Percentiles rank a stretch among this genome's conserved stretches.
phyloP scores from a whole-genome alignment of 352 stramenopile species.

The Globisporangium cylindrosporum region DNA sequence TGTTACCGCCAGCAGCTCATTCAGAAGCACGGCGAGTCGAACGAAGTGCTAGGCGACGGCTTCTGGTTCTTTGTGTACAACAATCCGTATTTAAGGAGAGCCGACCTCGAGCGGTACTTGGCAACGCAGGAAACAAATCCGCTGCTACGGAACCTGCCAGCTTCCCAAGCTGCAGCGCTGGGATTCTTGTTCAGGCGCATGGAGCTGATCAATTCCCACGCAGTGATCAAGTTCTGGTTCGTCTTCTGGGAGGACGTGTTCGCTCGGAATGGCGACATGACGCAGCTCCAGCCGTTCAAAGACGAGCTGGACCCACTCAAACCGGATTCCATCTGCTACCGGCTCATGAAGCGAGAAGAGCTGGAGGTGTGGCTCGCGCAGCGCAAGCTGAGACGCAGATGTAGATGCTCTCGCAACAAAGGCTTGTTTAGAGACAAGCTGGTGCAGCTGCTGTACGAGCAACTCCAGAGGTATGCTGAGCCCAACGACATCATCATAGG shows the following conservation, averaged over 20 bases:
- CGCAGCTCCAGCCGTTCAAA: slow-evolving; percentile 2
- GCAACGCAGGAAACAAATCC: slow-evolving; percentile 25
- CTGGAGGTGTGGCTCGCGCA: slow-evolving; percentile 9
- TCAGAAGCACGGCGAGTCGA: slow-evolving; percentile 19
- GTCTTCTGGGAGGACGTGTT: slow-evolving; percentile 21
- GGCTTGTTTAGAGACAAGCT: slow-evolving; percentile 13
- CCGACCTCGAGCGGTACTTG: slow-evolving; percentile 29
- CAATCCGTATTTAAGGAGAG: slow-evolving; percentile 23
- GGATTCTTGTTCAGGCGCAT: slow-evolving; percentile 37
- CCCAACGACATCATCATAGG: too few species aligned
- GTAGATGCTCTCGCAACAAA: neutral
- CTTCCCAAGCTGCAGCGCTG: slow-evolving; percentile 21
- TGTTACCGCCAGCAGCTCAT: slow-evolving; percentile 28
- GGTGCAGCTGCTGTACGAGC: slow-evolving; percentile 8
- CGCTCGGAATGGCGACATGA: slow-evolving; percentile 16
- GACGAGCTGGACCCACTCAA: slow-evolving; percentile 12
- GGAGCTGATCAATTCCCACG: slow-evolving; percentile 31
- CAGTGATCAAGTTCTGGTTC: slow-evolving; percentile 35
- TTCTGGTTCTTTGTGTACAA: slow-evolving; percentile 59
- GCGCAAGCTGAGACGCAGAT: slow-evolving; percentile 3
- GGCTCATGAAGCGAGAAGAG: slow-evolving; percentile 11
- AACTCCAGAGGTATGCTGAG: neutral
- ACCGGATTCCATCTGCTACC: slow-evolving; percentile 11
- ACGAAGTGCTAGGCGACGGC: slow-evolving; percentile 31
- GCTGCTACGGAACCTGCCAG: slow-evolving; percentile 16